Base-by-base conservation (phyloP, 176 grass and related monocot genomes). In the Triticum timopheevii region DNA sequence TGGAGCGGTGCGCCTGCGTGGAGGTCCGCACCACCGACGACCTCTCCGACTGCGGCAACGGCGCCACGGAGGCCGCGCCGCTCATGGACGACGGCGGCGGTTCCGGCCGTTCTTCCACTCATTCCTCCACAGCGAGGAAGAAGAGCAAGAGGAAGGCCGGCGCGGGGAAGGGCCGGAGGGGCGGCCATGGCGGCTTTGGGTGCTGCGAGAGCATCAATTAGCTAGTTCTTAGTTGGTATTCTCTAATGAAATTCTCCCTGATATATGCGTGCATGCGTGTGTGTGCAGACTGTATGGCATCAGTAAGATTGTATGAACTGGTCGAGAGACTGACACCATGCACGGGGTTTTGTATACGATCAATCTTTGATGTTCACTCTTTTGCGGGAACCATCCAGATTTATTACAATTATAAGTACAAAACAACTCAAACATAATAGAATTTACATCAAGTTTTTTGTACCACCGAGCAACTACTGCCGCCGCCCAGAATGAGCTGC, bases 1-100 rank as follows among this genome's bases (percentile, higher is more conserved):
- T 90, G 25, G 68, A 87, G 33, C 9, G 36, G 5, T 91, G 85
- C 80, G 34, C 54, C 6, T 90, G 89, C 85, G 44, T 87, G 1
- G 74, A 80, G 40, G 19, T 90, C 13, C 23, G 65, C 54, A 83
- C 84, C 2, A 24, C 16, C 17, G 56, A 73, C 24, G 79, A 87
- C 7, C 11, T 24, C 23, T 16, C 24, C 39, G 12, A n/a, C 7
- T 5, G 10, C 54, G 1, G 8, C 38, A 17, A 6, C 7, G 0
- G 76, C 7, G 40, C 65, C 1, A 10, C 5, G 10, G 85, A 82
- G 23, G 40, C 73, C 13, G 9, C 13, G 80, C 56, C 56, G 5
- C 80, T 86, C 23, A 42, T 79, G 63, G 34, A 1, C 28, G 33
- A 11, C 3, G 3, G 2, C 78, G 17, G 7, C 49, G 3, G 15